Evolutionary conservation across 1,284 basidiomycete genomes (phyloP).

Genomic region (Trichosporon sp.): DNA sequence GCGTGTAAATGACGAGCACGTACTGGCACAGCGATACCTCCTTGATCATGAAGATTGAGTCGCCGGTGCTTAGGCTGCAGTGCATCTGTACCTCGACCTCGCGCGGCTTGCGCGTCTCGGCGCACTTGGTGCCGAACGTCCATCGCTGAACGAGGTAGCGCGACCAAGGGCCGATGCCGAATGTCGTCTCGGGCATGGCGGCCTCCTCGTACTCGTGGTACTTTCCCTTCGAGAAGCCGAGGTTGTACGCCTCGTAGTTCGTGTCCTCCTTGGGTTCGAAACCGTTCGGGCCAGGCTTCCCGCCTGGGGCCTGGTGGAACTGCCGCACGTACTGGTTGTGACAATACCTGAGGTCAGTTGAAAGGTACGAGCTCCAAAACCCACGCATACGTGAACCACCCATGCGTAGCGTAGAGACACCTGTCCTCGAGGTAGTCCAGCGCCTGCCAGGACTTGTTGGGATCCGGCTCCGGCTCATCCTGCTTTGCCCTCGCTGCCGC

Average conservation of each 20-base stretch:
- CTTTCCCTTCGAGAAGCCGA: constrained; percentile 42
- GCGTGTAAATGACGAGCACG: constrained; percentile 87
- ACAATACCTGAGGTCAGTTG: constrained; percentile 64
- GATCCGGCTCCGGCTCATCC: constrained; percentile 50
- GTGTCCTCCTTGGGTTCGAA: constrained; percentile 72
- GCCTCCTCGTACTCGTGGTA: constrained; percentile 20
- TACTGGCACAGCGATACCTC: constrained; percentile 87
- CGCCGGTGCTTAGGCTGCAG: constrained; percentile 84
- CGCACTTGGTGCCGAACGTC: constrained; percentile 86
- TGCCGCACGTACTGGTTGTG: constrained; percentile 86
- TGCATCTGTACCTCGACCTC: constrained; percentile 96
- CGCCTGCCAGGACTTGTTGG: constrained; percentile 48
- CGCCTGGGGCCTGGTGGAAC: constrained; percentile 70
- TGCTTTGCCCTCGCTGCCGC: constrained; percentile 31
- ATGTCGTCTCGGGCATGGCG: constrained; percentile 38
- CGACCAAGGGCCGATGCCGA: constrained; percentile 52
- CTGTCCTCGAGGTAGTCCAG: constrained; percentile 57
- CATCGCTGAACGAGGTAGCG: constrained; percentile 85
- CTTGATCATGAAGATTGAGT: constrained; percentile 78
- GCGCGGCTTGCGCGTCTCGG: constrained; percentile 79
- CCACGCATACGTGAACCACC: constrained; percentile 91
- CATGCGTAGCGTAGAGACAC: constrained; percentile 57
- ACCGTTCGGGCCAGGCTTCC: constrained; percentile 67
- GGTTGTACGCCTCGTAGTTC: constrained; percentile 55
- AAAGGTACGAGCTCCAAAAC: too few species aligned